phyloP scores from a whole-genome alignment of 1,139 yeast genomes.

The Chernovozyma sophiae-reginae region DNA sequence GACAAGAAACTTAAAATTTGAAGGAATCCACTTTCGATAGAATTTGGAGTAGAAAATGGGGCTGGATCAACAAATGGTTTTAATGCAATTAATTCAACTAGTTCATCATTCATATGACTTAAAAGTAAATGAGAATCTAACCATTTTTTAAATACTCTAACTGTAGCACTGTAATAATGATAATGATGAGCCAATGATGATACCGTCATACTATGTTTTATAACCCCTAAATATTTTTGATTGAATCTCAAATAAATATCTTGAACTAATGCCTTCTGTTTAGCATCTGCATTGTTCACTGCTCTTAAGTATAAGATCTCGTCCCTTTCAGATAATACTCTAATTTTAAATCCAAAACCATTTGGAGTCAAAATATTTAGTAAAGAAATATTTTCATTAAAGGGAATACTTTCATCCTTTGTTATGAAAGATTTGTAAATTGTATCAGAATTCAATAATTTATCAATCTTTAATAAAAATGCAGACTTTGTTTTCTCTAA shows the following conservation, averaged over 20 bases:
- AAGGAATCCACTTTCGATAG: constrained; percentile 76
- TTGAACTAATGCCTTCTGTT: constrained; percentile 57
- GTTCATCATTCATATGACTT: constrained; percentile 69
- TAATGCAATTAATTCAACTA: constrained; percentile 76
- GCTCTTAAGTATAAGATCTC: constrained; percentile 70
- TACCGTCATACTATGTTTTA: constrained; percentile 80
- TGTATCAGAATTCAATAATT: constrained; percentile 48
- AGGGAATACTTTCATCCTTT: constrained; percentile 65
- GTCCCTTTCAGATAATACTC: constrained; percentile 79
- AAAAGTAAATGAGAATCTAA: constrained; percentile 66
- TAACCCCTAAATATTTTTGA: constrained; percentile 61
- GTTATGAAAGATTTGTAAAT: constrained; percentile 54
- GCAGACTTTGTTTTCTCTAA: constrained; percentile 90
- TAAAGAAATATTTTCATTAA: constrained; percentile 53
- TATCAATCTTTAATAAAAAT: constrained; percentile 70
- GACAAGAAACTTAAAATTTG: constrained; percentile 69
- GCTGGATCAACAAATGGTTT: constrained; percentile 85
- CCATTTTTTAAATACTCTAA: constrained; percentile 85
- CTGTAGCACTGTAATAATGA: constrained; percentile 75
- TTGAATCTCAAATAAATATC: constrained; percentile 61
- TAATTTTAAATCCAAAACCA: constrained; percentile 76
- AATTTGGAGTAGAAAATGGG: constrained; percentile 75
- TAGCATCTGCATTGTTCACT: constrained; percentile 54
- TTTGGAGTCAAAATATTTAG: constrained; percentile 75
- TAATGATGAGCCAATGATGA: constrained; percentile 67